Conservation (phyloP, 2,329 filamentous ascomycete species). For the Geosmithia putterillii region DNA sequence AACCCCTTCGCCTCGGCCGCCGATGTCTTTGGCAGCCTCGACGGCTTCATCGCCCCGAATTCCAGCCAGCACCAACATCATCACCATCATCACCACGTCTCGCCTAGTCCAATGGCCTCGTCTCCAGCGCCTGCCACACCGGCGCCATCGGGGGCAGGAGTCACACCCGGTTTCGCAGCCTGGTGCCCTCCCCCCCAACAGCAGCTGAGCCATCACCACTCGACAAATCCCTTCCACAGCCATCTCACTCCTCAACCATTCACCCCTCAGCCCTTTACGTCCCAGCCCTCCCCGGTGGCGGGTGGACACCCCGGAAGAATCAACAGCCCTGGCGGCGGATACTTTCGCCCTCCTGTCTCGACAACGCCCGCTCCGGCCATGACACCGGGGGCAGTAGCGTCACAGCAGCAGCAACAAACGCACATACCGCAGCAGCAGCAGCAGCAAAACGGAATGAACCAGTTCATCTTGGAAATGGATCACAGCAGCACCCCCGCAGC, state of each 20-base stretch:
- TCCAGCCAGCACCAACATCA: slow-evolving; percentile 8
- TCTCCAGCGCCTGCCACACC: neutral
- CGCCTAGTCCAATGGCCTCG: neutral
- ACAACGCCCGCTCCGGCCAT: slow-evolving; percentile 24
- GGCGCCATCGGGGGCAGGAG: slow-evolving; percentile 3
- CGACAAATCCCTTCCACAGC: slow-evolving; percentile 1
- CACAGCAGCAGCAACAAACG: neutral
- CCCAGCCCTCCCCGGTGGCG: neutral
- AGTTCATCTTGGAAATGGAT: slow-evolving; percentile 23
- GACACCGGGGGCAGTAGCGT: neutral
- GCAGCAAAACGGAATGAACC: slow-evolving; percentile 10
- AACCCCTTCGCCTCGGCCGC: slow-evolving; percentile 7
- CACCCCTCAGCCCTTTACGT: neutral
- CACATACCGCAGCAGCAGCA: neutral
- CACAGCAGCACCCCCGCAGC: slow-evolving; percentile 13
- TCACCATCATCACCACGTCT: slow-evolving; percentile 7
- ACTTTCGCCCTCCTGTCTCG: slow-evolving; percentile 24
- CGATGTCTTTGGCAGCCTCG: slow-evolving; percentile 17
- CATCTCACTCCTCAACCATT: neutral
- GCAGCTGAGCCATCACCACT: neutral
- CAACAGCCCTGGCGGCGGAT: slow-evolving; percentile 11
- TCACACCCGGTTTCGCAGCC: slow-evolving; percentile 11
- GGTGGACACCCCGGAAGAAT: neutral
- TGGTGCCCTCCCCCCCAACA: slow-evolving; percentile 8
- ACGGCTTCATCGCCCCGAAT: slow-evolving; percentile 14